phyloP scores from a whole-genome alignment of 2,329 filamentous ascomycete species.

The Trichocomaceae sp. region DNA sequence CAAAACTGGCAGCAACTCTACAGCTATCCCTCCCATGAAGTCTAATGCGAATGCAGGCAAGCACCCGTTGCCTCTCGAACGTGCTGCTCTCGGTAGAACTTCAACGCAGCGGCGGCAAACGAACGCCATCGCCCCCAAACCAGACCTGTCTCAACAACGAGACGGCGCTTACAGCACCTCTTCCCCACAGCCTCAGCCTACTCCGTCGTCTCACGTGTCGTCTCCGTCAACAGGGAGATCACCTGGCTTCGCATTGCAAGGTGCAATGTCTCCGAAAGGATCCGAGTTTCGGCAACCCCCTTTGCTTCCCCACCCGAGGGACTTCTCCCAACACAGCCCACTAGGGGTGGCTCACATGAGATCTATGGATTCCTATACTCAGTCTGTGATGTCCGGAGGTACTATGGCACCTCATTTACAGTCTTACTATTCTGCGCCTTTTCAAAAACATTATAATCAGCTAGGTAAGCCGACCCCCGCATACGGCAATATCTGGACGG shows the following conservation, averaged over 20 bases:
- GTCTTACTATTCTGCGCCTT: conserved; percentile 74
- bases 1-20: conserved; percentile 81
- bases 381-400: conserved; percentile 26
- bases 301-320: conserved; percentile 35
- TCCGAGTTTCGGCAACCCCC: conserved; percentile 50
- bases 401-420: conserved; percentile 33
- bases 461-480: conserved; percentile 70
- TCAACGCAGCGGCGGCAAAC: conserved; percentile 62
- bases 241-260: conserved; percentile 54
- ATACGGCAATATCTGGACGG: conserved; percentile 24
- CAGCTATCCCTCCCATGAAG: conserved; percentile 59
- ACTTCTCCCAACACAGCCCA: conserved; percentile 28
- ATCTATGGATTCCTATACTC: conserved; percentile 23
- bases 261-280: conserved; percentile 56
- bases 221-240: conserved; percentile 59
- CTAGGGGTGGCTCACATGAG: conserved; percentile 35
- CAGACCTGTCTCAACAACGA: conserved; percentile 48
- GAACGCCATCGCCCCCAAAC: conserved; percentile 68
- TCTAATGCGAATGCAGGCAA: conserved; percentile 49
- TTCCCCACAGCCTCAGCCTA: conserved; percentile 71
- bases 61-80: conserved; percentile 69
- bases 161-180: conserved; percentile 38
- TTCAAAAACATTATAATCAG: conserved; percentile 91
- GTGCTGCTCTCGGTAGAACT: conserved; percentile 73
- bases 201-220: conserved; percentile 70